Percentiles rank a stretch among this genome's conserved stretches.
These are phyloP conservation scores for Amphirosellinia nigrospora DNA, from an alignment of 495 filamentous ascomycete species.

Conservation along the genomic window DNA sequence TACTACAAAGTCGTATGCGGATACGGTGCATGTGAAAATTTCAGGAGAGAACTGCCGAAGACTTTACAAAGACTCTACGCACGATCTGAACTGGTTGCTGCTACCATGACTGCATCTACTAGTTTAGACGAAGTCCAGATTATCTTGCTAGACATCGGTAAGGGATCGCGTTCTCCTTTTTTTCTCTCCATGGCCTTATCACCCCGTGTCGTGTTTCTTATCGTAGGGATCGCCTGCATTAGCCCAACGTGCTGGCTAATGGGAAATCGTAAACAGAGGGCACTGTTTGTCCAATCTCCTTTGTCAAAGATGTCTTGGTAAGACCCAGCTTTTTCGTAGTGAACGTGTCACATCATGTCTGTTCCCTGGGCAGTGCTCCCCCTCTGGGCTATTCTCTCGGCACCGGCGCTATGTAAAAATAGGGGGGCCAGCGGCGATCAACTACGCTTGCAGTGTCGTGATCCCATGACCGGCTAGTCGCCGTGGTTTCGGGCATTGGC, in stretches of 20 bases:
- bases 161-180: constrained; percentile 36
- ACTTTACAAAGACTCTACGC: constrained; percentile 6
- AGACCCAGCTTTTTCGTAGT: constrained; percentile 39
- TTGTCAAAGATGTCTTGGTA: constrained; percentile 74
- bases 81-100: constrained; percentile 25
- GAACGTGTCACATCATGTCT: constrained; percentile 18
- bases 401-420: constrained; percentile 13
- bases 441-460: not conserved
- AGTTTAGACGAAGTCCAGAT: constrained; percentile 42
- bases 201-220: constrained; percentile 28
- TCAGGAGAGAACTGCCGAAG: constrained; percentile 12
- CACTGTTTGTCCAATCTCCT: constrained; percentile 72
- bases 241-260: constrained; percentile 49
- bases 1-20: constrained; percentile 1
- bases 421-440: constrained; percentile 9
- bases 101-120: constrained; percentile 37
- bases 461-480: constrained; percentile 12
- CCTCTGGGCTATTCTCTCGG: constrained; percentile 9
- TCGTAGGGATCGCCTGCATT: constrained; percentile 35
- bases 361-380: not conserved
- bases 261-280: constrained; percentile 60
- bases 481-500: constrained; percentile 14
- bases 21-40: constrained; percentile 7
- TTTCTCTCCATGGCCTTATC: constrained; percentile 21
- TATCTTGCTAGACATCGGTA: constrained; percentile 60